phyloP scores from a whole-genome alignment of 805 yeast species.

The Lipomyces starkeyi region DNA sequence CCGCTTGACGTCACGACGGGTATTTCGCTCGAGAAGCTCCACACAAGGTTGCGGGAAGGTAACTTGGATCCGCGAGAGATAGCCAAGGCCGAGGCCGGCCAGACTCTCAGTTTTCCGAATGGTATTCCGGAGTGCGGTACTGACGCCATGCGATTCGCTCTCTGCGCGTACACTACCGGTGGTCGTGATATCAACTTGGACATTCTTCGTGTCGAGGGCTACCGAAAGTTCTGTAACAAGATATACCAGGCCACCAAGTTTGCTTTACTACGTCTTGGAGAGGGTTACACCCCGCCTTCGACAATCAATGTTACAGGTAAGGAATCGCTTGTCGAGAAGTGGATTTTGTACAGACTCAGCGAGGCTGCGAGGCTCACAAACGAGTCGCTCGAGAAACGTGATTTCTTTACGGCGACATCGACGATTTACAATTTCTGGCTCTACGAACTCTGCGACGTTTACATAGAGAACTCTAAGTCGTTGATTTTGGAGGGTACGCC shows the following conservation, averaged over 20 bases:
- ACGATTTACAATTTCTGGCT: constrained; percentile 94
- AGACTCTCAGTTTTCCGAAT: constrained; percentile 85
- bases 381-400: constrained; percentile 77
- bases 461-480: constrained; percentile 95
- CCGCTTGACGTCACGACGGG: constrained; percentile 94
- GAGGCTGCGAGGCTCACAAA: constrained; percentile 68
- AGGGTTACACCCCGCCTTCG: constrained; percentile 82
- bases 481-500: constrained; percentile 90
- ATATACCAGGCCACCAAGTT: constrained; percentile 98
- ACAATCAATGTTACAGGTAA: constrained; percentile 66
- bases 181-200: constrained; percentile 98
- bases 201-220: constrained; percentile 95
- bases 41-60: constrained; percentile 76
- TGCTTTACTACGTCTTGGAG: constrained; percentile 90
- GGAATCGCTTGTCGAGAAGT: constrained; percentile 91
- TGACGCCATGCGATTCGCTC: constrained; percentile 96
- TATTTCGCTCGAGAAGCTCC: constrained; percentile 77
- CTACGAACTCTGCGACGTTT: constrained; percentile 93
- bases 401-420: constrained; percentile 85
- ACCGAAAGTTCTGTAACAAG: constrained; percentile 99
- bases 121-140: constrained; percentile 99
- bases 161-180: constrained; percentile 98
- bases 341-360: constrained; percentile 90
- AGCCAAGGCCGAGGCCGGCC: constrained; percentile 86
- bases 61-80: constrained; percentile 89